Evolutionary conservation across 495 filamentous ascomycete species (phyloP), one percentile per base, ranked within the genome.

Genomic region (Hypoxylon trugodes): DNA sequence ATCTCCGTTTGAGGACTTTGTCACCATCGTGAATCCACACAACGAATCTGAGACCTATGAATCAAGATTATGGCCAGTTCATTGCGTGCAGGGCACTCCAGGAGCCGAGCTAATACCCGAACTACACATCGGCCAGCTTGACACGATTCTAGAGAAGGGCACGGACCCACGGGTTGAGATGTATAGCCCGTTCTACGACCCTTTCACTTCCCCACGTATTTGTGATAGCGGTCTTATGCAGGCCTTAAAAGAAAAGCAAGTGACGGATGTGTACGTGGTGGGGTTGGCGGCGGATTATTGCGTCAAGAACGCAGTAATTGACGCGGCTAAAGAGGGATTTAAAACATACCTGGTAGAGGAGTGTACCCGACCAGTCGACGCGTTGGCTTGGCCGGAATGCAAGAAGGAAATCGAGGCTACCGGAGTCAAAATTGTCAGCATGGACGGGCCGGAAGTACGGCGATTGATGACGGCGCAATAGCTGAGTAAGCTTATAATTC

Each of bases 231-330:
- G 86, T 58, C 76, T 98, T 19, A 81, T 77, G 6, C 76, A 69
- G 6, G 64, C 77, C 46, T 77, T 98, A 56, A 75, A 68, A 36
- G 79, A 79, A 10, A 77, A 73, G 16, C 78, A 74, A n/a, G 80
- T 95, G 26, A 90, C 87, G 5, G 82, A 93, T 69, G 82, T 97
- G 2, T 97, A 89, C 75, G 81, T 92, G 16, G 90, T 90, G 7
- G 95, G 95, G 4, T 71, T 98, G 45, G 93, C 95, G 30, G 88
- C 84, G 25, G 95, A 97, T 75, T 96, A 88, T 73, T 98, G 95
- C 74, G 95, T 98, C 40, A 88, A 87, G 71, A 79, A 70, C 60
- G 96, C 90, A 42, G 94, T 92, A 1, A 64, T 90, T 16, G 90
- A 97, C 79, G 88, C 92, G 6, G 84, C 76, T 6, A 84, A 79